Evolutionary conservation across 75 land plant species (phyloP).

Genomic region (Cryptomeria japonica): DNA sequence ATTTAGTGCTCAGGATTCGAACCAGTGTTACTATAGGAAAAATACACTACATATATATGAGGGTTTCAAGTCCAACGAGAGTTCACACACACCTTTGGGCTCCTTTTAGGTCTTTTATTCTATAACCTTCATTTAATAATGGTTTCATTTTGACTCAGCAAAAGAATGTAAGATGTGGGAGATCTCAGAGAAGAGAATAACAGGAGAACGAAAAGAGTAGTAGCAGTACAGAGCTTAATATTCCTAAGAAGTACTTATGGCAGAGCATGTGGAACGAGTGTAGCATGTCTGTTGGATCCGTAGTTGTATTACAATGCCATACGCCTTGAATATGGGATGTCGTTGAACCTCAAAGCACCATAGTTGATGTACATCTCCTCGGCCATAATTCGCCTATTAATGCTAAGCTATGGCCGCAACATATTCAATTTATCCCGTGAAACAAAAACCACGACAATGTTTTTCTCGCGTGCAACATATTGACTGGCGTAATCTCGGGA

Average conservation of each 20-base stretch:
- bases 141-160: neutral
- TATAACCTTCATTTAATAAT: too few relatives aligned
- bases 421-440: too few relatives aligned
- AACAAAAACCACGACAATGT: too few relatives aligned
- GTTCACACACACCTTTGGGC: neutral
- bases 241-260: neutral
- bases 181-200: neutral
- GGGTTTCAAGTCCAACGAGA: neutral
- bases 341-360: slow-evolving; percentile 28
- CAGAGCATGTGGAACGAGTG: slow-evolving; percentile 27
- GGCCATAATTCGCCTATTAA: slow-evolving; percentile 31
- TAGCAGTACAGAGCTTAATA: neutral
- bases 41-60: neutral
- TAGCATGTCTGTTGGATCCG: slow-evolving; percentile 28
- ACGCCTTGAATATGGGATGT: slow-evolving; percentile 29
- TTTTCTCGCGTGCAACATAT: too few relatives aligned
- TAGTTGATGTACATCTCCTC: slow-evolving; percentile 43
- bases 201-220: neutral
- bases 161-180: neutral
- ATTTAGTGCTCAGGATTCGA: too few relatives aligned
- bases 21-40: too few relatives aligned
- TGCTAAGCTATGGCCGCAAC: too few relatives aligned
- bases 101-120: neutral
- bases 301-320: slow-evolving; percentile 43
- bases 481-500: too few relatives aligned